phyloP scores from a whole-genome alignment of 352 stramenopile species.

The Phytophthora kernoviae region DNA sequence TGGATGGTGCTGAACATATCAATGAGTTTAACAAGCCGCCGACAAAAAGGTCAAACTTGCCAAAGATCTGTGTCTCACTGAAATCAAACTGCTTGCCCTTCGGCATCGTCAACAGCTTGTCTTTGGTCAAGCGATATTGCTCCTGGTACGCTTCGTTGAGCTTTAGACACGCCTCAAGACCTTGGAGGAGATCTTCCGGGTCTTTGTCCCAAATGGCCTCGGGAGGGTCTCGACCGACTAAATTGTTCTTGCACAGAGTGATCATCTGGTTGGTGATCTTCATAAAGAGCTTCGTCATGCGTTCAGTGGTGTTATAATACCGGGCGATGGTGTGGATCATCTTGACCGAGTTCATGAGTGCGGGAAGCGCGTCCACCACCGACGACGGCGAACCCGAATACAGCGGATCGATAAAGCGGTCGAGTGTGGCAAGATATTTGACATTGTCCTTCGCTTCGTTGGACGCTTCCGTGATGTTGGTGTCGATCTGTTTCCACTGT shows the following conservation, averaged over 20 bases:
- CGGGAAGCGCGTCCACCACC: slow-evolving; percentile 78
- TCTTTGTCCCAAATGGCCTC: slow-evolving; percentile 84
- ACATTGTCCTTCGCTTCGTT: slow-evolving; percentile 90
- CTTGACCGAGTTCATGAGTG: slow-evolving; percentile 91
- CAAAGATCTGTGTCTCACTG: slow-evolving; percentile 90
- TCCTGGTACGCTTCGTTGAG: slow-evolving; percentile 93
- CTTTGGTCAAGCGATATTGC: slow-evolving; percentile 88
- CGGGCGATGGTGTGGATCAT: slow-evolving; percentile 91
- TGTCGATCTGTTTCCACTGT: slow-evolving; percentile 90
- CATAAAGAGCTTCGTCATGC: slow-evolving; percentile 92
- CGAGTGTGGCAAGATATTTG: slow-evolving; percentile 84
- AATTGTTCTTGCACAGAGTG: slow-evolving; percentile 69
- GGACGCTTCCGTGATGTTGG: slow-evolving; percentile 83
- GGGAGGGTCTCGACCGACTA: slow-evolving; percentile 57
- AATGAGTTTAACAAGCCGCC: slow-evolving; percentile 89
- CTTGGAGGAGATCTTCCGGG: slow-evolving; percentile 60
- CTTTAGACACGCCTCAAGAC: slow-evolving; percentile 81
- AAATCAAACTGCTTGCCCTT: slow-evolving; percentile 93
- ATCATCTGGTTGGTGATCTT: slow-evolving; percentile 94
- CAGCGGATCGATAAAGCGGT: slow-evolving; percentile 88
- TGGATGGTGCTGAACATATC: slow-evolving; percentile 93
- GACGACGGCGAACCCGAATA: slow-evolving; percentile 61
- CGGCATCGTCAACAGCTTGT: slow-evolving; percentile 88
- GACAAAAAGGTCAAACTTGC: slow-evolving; percentile 93
- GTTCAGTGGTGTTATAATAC: slow-evolving; percentile 91